phyloP scores from a whole-genome alignment of 768 basidiomycete genomes.

The Glaciozyma antarctica region DNA sequence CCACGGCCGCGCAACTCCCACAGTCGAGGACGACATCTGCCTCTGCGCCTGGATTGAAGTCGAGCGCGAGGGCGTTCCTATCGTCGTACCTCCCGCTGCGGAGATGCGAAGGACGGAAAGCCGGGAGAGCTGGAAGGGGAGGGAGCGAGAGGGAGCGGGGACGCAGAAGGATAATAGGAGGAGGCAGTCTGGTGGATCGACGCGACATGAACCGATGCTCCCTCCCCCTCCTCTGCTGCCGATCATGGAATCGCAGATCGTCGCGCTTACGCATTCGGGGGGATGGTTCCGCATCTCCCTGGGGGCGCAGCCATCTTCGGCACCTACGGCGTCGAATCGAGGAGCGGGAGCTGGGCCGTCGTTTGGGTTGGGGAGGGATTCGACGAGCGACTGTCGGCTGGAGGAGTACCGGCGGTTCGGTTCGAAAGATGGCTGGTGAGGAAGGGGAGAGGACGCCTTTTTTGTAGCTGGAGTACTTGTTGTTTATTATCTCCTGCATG shows the following conservation, averaged over 20 bases:
- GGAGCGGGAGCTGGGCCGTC: conserved; percentile 54
- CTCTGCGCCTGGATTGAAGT: conserved; percentile 26
- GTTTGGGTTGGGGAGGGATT: conserved; percentile 41
- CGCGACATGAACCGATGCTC: not conserved
- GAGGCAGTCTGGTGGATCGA: not conserved
- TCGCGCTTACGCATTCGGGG: conserved; percentile 79
- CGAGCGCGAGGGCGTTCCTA: not conserved
- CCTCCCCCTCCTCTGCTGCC: not conserved
- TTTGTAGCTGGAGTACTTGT: not conserved
- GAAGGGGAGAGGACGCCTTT: not conserved
- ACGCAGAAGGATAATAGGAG: conserved; percentile 8
- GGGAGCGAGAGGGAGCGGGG: conserved; percentile 22
- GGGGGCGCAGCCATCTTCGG: conserved; percentile 37
- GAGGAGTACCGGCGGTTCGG: conserved; percentile 74
- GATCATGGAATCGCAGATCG: conserved; percentile 56
- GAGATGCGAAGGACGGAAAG: not conserved
- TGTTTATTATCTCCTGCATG: not conserved
- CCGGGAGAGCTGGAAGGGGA: conserved; percentile 38
- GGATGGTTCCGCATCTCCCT: conserved; percentile 81
- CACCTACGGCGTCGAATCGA: conserved; percentile 40
- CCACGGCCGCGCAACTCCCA: conserved; percentile 47
- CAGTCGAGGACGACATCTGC: conserved; percentile 39
- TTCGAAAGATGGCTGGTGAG: conserved; percentile 77
- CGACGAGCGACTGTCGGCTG: conserved; percentile 52
- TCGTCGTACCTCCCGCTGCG: not conserved